A percentile compares a stretch with the other conserved stretches of the same genome.
These are phyloP conservation scores for Boletus rex-veris DNA, from an alignment of 768 basidiomycete species.

Conservation along the genomic window DNA sequence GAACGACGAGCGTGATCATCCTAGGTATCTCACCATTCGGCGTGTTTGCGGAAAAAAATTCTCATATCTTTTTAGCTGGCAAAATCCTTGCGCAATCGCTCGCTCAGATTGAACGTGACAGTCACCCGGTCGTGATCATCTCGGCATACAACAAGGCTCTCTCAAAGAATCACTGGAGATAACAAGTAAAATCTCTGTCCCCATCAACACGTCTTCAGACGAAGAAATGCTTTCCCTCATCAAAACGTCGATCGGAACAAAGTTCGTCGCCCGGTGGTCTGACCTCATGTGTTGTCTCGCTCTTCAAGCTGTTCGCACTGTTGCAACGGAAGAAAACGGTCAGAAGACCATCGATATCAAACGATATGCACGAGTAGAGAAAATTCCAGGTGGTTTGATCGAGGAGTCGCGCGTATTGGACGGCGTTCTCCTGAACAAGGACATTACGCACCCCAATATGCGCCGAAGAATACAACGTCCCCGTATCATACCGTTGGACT, in stretches of 20 bases:
- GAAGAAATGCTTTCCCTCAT: conserved; percentile 93
- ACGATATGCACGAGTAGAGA: conserved; percentile 92
- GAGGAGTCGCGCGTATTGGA: conserved; percentile 84
- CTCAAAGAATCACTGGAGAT: conserved; percentile 89
- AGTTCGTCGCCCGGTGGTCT: conserved; percentile 94
- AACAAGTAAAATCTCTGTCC: conserved; percentile 82
- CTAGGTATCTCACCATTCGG: conserved; percentile 56
- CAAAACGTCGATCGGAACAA: conserved; percentile 98
- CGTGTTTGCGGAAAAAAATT: fast-evolving
- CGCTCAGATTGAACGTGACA: conserved; percentile 90
- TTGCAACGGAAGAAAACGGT: conserved; percentile 71
- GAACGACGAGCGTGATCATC: conserved; percentile 97
- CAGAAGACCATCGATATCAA: conserved; percentile 95
- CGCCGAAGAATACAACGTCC: conserved; percentile 86
- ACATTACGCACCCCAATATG: conserved; percentile 98
- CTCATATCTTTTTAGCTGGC: conserved; percentile 53
- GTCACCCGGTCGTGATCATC: conserved; percentile 99
- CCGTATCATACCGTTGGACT: conserved; percentile 85
- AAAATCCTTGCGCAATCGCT: conserved; percentile 97
- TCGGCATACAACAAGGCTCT: conserved; percentile 94
- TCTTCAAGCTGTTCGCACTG: conserved; percentile 86
- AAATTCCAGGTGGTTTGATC: conserved; percentile 96
- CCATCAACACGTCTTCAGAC: conserved; percentile 84
- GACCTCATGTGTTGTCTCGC: conserved; percentile 97
- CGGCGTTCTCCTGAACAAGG: conserved; percentile 98